Percentiles rank a stretch among this genome's conserved stretches.
Conservation (phyloP, 164 flowering plant species). For the Tetrastigma voinierianum region DNA sequence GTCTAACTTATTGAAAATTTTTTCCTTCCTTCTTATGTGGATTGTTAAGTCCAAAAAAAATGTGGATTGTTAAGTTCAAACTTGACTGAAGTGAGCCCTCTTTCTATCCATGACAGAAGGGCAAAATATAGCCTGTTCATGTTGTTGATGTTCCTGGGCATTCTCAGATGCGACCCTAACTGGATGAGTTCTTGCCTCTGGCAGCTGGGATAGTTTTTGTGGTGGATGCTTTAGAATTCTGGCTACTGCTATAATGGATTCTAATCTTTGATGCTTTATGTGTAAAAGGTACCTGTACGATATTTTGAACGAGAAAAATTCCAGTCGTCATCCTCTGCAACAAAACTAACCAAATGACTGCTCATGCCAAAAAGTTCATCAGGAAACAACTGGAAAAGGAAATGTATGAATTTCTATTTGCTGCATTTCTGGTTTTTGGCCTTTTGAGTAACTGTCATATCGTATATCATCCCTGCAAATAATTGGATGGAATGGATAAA, state of each 20-base stretch:
- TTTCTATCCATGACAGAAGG: conserved; percentile 25
- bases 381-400: conserved; percentile 91
- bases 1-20: neutral
- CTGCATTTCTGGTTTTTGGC: neutral
- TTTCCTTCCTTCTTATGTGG: neutral
- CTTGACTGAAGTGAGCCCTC: neutral
- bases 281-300: conserved; percentile 82
- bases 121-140: conserved; percentile 58
- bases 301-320: conserved; percentile 72
- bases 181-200: conserved; percentile 79
- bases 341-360: conserved; percentile 89
- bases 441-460: neutral
- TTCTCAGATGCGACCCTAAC: conserved; percentile 80
- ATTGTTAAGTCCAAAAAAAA: no score
- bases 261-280: conserved; percentile 7
- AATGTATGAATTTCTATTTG: conserved; percentile 50
- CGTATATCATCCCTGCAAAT: neutral
- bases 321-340: conserved; percentile 84
- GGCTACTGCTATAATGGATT: neutral
- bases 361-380: conserved; percentile 89
- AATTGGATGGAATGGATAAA: no score
- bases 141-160: conserved; percentile 95
- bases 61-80: neutral
- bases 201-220: conserved; percentile 88
- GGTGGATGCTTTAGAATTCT: conserved; percentile 88